Evolutionary conservation across 176 grass and related monocot genomes (phyloP).

Genomic region (Phoenix roebelenii): DNA sequence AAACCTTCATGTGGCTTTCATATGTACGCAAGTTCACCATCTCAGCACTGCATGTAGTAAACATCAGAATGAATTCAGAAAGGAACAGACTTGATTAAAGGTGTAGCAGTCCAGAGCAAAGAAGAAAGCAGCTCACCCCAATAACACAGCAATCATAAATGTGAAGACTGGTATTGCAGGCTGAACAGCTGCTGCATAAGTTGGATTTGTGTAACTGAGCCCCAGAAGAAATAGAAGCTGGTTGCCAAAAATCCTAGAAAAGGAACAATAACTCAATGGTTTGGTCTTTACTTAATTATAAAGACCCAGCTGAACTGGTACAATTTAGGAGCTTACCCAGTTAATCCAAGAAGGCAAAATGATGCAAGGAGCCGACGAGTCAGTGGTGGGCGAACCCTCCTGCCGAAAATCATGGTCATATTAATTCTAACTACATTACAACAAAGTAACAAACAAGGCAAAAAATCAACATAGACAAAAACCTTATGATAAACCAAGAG

Average conservation of each 20-base stretch:
- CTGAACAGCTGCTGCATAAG: constrained; percentile 83
- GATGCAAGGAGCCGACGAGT: constrained; percentile 46
- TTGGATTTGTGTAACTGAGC: constrained; percentile 74
- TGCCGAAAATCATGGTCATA: constrained; percentile 12
- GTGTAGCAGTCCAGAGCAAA: not conserved
- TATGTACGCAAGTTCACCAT: constrained; percentile 51
- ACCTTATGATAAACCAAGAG: no score
- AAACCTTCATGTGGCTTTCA: constrained; percentile 53
- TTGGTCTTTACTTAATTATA: no score
- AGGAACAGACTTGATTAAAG: not conserved
- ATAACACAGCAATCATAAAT: constrained; percentile 52
- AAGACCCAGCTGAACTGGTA: no score
- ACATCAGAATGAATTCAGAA: not conserved
- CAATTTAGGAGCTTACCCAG: constrained; percentile 30
- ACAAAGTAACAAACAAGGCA: no score
- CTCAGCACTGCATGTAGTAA: constrained; percentile 34
- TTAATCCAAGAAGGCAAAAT: constrained; percentile 79
- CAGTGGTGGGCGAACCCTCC: constrained; percentile 35
- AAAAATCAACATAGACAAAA: no score
- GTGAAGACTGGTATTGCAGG: constrained; percentile 93
- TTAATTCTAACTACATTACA: not conserved
- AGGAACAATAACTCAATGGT: not conserved
- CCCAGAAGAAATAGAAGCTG: constrained; percentile 89
- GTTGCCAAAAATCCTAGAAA: constrained; percentile 72
- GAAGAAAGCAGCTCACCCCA: constrained; percentile 20